Evolutionary conservation across 2,329 filamentous ascomycete species (phyloP).

Genomic region (Dactylellina cionopaga): DNA sequence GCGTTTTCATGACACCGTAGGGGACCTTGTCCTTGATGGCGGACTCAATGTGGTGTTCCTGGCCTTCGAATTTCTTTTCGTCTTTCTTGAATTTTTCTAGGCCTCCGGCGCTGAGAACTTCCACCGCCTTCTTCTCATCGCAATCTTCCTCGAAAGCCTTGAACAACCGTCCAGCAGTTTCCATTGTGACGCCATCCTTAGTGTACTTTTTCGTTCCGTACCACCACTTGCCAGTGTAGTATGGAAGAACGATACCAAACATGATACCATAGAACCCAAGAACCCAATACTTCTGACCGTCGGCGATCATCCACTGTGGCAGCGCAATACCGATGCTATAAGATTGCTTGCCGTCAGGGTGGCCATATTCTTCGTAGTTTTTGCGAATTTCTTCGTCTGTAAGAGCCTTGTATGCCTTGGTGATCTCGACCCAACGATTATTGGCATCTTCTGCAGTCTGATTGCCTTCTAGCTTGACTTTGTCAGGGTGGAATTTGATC

Average conservation of each 20-base stretch:
- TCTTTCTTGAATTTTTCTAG: conserved; percentile 54
- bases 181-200: conserved; percentile 90
- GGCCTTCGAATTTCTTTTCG: conserved; percentile 54
- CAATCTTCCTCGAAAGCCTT: conserved; percentile 88
- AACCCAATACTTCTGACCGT: conserved; percentile 95
- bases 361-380: conserved; percentile 94
- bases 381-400: conserved; percentile 97
- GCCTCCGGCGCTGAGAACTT: conserved; percentile 82
- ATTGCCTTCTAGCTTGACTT: conserved; percentile 89
- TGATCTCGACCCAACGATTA: conserved; percentile 89
- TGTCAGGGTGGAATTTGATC: conserved; percentile 90
- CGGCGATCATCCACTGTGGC: conserved; percentile 88
- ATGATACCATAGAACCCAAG: conserved; percentile 87
- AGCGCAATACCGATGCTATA: conserved; percentile 97
- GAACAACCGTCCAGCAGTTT: conserved; percentile 94
- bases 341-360: conserved; percentile 97
- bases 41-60: conserved; percentile 56
- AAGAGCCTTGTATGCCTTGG: conserved; percentile 96
- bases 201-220: conserved; percentile 94
- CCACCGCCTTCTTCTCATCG: conserved; percentile 80
- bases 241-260: conserved; percentile 89
- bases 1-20: conserved; percentile 53
- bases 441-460: conserved; percentile 86
- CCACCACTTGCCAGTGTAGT: conserved; percentile 97
- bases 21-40: conserved; percentile 56